A percentile compares a stretch with the other conserved stretches of the same genome.
phyloP scores from a whole-genome alignment of 1,284 basidiomycete species.

The Xanthoconium separans region DNA sequence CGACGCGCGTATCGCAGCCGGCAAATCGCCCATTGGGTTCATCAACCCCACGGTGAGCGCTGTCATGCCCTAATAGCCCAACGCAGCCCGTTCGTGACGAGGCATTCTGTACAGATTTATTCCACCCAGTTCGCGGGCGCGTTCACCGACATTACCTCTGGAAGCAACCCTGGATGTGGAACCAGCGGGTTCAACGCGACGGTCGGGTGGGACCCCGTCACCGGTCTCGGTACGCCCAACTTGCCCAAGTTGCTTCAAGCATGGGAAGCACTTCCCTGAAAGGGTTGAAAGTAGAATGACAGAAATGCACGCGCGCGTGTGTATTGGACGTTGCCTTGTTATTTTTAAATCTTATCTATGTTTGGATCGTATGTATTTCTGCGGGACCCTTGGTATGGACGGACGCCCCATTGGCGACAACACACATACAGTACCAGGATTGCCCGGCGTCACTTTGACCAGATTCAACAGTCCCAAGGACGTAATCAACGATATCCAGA shows the following conservation, averaged over 20 bases:
- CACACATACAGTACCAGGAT: too few species aligned
- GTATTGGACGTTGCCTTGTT: too few species aligned
- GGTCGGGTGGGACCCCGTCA: conserved; percentile 39
- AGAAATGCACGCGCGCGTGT: neutral
- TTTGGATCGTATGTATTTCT: too few species aligned
- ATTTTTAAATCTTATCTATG: too few species aligned
- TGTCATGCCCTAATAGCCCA: neutral
- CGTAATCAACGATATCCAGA: too few species aligned
- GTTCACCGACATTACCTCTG: conserved; percentile 43
- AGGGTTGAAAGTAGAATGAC: too few species aligned
- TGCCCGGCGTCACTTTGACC: too few species aligned
- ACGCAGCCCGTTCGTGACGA: neutral
- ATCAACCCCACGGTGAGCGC: conserved; percentile 33
- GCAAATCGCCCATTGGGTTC: conserved; percentile 39
- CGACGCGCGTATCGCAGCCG: conserved; percentile 40
- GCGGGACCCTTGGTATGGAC: too few species aligned
- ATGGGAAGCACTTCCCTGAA: conserved; percentile 6
- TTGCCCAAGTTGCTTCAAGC: conserved; percentile 21
- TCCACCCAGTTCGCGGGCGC: conserved; percentile 10
- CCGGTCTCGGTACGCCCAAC: conserved; percentile 33
- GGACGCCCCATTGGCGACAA: too few species aligned
- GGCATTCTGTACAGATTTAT: conserved; percentile 14
- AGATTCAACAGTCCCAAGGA: too few species aligned
- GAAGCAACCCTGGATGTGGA: conserved; percentile 39
- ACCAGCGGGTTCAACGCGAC: conserved; percentile 34